Evolutionary conservation across 2,329 filamentous ascomycete species (phyloP), one percentile per base, ranked within the genome.

Genomic region (Colletotrichum sp.): DNA sequence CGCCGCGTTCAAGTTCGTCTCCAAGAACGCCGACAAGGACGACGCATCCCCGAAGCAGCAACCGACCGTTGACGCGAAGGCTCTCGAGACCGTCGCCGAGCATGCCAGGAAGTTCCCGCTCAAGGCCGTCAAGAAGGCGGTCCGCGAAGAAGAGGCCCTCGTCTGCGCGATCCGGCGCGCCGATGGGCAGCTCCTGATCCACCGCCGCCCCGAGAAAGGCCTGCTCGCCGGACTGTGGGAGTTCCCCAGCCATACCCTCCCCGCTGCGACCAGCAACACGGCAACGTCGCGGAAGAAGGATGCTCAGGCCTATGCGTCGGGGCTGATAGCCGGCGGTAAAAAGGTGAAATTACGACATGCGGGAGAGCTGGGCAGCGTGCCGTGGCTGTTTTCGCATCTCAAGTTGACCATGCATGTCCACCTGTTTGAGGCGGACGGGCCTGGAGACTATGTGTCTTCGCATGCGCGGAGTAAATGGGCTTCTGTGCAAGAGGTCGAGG

Each of bases 401-500:
- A 89, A 87, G 81, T 80, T 91, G 77, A 89, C 86, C 2, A 92
- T 91, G 90, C 89, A 91, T 75, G 90, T 92, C 4, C 88, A 90
- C 39, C 72, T 89, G 0, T 91, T 91, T 75, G 83, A 84, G 15
- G 15, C 89, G 6, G 80, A 82, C 4, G 79, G 59, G 7, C 63
- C 36, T 0, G 69, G 68, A 2, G 57, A 48, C 8, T 62, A 8
- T 15, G 55, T 12, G 30, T 67, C 52, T 71, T 44, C 48, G 70
- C 10, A 73, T 75, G 59, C 62, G 24, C 48, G 66, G 32, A 75
- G 73, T 24, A 83, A 83, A 32, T 89, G 88, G 85, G 84, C 84
- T 2, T 83, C 84, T 28, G 81, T 81, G 2, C 79, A 81, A 4
- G 83, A 84, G 9, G 83, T 90, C 1, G 89, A 90, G 3, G 80